phyloP scores from a whole-genome alignment of 805 yeast species.

The Candida boleticola region DNA sequence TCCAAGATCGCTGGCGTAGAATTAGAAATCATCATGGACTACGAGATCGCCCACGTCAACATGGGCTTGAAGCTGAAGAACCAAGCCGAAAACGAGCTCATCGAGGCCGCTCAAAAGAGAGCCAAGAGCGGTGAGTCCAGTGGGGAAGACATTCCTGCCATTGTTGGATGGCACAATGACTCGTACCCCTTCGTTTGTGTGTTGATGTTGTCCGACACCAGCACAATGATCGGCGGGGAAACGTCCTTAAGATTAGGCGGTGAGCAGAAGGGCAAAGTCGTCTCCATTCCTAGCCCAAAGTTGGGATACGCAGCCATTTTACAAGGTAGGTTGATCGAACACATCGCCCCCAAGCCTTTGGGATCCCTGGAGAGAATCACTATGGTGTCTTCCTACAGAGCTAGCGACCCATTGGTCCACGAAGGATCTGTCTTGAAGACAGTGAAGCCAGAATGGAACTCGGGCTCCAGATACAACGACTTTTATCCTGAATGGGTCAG shows the following conservation, averaged over 20 bases:
- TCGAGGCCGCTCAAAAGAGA: constrained; percentile 10
- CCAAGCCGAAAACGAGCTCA: constrained; percentile 28
- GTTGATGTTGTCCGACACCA: constrained; percentile 58
- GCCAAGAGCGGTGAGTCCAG: constrained; percentile 17
- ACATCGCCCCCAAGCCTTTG: constrained; percentile 38
- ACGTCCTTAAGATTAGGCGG: constrained; percentile 50
- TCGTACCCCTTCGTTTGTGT: constrained; percentile 67
- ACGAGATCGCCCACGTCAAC: constrained; percentile 55
- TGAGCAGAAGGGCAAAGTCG: constrained; percentile 16
- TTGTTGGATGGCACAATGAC: constrained; percentile 63
- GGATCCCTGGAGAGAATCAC: constrained; percentile 39
- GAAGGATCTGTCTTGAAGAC: constrained; percentile 35
- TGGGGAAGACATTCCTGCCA: constrained; percentile 47
- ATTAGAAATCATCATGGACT: constrained; percentile 53
- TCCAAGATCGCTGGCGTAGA: constrained; percentile 60
- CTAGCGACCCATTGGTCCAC: constrained; percentile 24
- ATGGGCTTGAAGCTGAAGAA: constrained; percentile 43
- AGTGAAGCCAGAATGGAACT: constrained; percentile 38
- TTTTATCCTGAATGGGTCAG: constrained; percentile 39
- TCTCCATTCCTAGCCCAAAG: constrained; percentile 26
- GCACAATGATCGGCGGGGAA: constrained; percentile 60
- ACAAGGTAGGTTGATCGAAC: constrained; percentile 41
- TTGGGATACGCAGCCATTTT: constrained; percentile 37
- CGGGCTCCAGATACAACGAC: constrained; percentile 31
- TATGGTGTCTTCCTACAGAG: constrained; percentile 41